phyloP scores from a whole-genome alignment of 2,329 filamentous ascomycete genomes.

The Nothophaeocryptopus gaeumannii region DNA sequence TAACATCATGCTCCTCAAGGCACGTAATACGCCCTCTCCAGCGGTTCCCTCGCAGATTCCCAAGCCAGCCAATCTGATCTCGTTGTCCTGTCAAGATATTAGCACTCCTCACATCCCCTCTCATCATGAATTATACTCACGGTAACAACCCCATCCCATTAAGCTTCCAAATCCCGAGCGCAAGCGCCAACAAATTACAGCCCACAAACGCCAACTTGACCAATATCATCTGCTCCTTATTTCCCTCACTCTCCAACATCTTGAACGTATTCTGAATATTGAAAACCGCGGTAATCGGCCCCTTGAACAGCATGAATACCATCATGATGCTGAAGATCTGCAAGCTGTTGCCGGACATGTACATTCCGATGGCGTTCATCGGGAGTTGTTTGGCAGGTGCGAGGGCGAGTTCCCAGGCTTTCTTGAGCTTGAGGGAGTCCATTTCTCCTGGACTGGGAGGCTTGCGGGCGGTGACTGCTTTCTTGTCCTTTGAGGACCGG shows the following conservation, averaged over 20 bases:
- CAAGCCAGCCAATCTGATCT: conserved; percentile 97
- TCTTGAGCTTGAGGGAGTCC: conserved; percentile 95
- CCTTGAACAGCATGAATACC: conserved; percentile 99
- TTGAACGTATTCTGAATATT: conserved; percentile 84
- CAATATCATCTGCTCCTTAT: conserved; percentile 67
- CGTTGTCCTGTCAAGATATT: conserved; percentile 65
- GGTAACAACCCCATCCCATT: conserved; percentile 94
- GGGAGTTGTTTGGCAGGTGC: conserved; percentile 90
- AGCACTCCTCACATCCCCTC: conserved; percentile 12
- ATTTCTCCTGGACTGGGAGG: conserved; percentile 77
- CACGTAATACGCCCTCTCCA: conserved; percentile 57
- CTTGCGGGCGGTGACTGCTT: conserved; percentile 50
- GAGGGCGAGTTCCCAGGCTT: conserved; percentile 95
- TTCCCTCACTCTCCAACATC: conserved; percentile 81
- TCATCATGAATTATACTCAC: conserved; percentile 52
- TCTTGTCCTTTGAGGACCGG: conserved; percentile 22
- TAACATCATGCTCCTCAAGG: conserved; percentile 22
- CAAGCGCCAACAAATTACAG: conserved; percentile 81
- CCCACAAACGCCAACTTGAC: conserved; percentile 85
- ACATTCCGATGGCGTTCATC: conserved; percentile 99
- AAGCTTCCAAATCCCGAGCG: conserved; percentile 90
- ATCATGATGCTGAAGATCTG: conserved; percentile 99
- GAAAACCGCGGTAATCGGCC: conserved; percentile 79
- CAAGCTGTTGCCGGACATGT: conserved; percentile 97
- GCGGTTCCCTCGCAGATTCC: conserved; percentile 71